Evolutionary conservation across 345 rosid genomes (phyloP), one percentile per base, ranked within the genome.

Genomic region (Camelina sativa): DNA sequence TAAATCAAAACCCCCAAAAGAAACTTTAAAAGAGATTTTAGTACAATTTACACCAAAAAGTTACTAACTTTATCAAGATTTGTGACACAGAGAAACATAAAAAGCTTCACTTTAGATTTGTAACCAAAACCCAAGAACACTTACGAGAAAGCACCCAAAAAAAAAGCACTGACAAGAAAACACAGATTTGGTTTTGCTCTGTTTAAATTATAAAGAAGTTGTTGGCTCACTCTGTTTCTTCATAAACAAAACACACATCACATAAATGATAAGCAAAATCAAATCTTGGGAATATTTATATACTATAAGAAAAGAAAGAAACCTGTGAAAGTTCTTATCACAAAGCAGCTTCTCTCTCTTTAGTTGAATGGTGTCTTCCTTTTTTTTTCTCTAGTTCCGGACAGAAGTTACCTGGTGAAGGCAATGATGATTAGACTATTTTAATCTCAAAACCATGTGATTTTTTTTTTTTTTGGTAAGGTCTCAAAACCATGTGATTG

Each of bases 31-130:
- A 40, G 41, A 44, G 44, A 38, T 62, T 62, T 16, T 15, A 11
- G 65, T 10, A 71, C 50, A 51, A 71, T 22, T 23, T 62, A 30
- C 7, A 30, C 69, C 10, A 20, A 74, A 74, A 77, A 79, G 76
- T 6, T 59, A 67, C 87, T 76, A 74, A 81, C 85, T 84, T 62
- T 80, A 60, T 46, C 71, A 46, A 51, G 67, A 77, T 56, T 77
- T 76, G 62, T 73, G 38, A 67, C 61, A 75, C 46, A 67, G 4
- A 53, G 53, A 62, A 0, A 72, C 32, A 62, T 54, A 35, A 9
- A 67, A 50, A 57, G 56, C 60, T 67, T 28, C 71, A 69, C 65
- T 73, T 60, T 63, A 63, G 65, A 80, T 71, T 62, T 20, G 23
- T 40, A 56, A 53, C 38, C 71, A 11, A 72, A 68, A 11, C 78